A percentile compares a stretch with the other conserved stretches of the same genome.
These are phyloP conservation scores for Kwoniella shivajii DNA, from an alignment of 1,284 basidiomycete genomes.

Conservation along the genomic window DNA sequence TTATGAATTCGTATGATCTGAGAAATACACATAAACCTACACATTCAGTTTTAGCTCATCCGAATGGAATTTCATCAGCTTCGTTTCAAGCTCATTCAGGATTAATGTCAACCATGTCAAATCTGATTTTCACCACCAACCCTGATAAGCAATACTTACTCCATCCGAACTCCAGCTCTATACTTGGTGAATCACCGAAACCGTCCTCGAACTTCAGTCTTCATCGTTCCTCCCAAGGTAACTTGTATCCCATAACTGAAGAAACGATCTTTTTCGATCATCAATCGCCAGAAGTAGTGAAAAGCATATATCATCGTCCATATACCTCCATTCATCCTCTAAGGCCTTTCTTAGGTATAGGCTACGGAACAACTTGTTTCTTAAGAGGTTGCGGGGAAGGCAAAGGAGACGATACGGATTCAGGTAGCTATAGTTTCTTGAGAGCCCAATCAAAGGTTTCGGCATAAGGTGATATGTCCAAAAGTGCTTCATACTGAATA, in stretches of 20 bases:
- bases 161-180: no score
- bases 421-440: slow-evolving; percentile 39
- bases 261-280: slow-evolving; percentile 21
- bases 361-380: slow-evolving; percentile 28
- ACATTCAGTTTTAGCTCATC: slow-evolving; percentile 27
- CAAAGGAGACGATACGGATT: slow-evolving; percentile 40
- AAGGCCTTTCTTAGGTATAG: slow-evolving; percentile 35
- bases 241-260: slow-evolving; percentile 17
- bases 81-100: slow-evolving; percentile 42
- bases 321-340: slow-evolving; percentile 41
- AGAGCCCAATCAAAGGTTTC: slow-evolving; percentile 24
- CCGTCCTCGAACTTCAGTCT: slow-evolving; percentile 23
- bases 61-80: slow-evolving; percentile 27
- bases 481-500: background rate
- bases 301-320: slow-evolving; percentile 14
- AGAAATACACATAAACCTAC: slow-evolving; percentile 22
- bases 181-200: background rate
- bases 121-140: background rate
- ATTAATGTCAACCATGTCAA: slow-evolving; percentile 36
- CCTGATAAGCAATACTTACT: no score
- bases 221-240: slow-evolving; percentile 22
- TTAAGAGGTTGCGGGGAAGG: slow-evolving; percentile 36
- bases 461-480: background rate
- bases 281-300: slow-evolving; percentile 12
- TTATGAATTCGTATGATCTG: slow-evolving; percentile 36